Conservation (phyloP, 2,329 filamentous ascomycete genomes). For the Thermoascus crustaceus region DNA sequence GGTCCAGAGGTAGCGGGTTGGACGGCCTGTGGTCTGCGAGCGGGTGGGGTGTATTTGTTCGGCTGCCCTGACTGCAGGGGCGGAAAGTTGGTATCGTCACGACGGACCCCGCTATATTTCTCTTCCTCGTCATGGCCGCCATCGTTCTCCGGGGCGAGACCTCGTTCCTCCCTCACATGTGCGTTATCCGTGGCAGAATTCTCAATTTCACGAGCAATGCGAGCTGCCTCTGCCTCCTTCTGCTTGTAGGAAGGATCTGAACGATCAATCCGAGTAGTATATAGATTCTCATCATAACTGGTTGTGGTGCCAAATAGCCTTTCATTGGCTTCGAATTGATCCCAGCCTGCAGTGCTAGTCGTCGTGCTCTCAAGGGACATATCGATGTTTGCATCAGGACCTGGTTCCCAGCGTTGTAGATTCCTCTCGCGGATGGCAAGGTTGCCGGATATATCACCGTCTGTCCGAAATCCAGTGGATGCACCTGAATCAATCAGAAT, state of each 20-base stretch:
- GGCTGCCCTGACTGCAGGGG: conserved; percentile 53
- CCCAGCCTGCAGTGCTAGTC: conserved; percentile 62
- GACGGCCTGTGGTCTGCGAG: conserved; percentile 67
- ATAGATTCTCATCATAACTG: conserved; percentile 88
- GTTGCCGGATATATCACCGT: conserved; percentile 75
- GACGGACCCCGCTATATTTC: conserved; percentile 89
- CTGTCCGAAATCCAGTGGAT: conserved; percentile 68
- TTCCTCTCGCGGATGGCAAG: conserved; percentile 62
- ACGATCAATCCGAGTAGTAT: conserved; percentile 85
- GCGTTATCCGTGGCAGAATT: conserved; percentile 62
- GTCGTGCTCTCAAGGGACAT: conserved; percentile 60
- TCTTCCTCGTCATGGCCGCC: conserved; percentile 80
- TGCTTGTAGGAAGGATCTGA: conserved; percentile 73
- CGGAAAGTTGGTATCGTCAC: conserved; percentile 55
- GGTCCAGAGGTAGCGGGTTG: conserved; percentile 67
- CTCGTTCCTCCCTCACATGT: conserved; percentile 84
- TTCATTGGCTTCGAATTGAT: conserved; percentile 90
- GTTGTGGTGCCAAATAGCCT: conserved; percentile 78
- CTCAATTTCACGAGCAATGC: conserved; percentile 85
- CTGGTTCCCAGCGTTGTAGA: conserved; percentile 75
- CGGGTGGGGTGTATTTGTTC: conserved; percentile 85
- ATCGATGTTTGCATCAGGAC: conserved; percentile 53
- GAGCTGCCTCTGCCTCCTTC: conserved; percentile 68
- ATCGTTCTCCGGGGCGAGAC: conserved; percentile 57
- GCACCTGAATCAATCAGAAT: conserved; percentile 45